Evolutionary conservation across 116 monocot species (phyloP).

Genomic region (Trichopus zeylanicus): DNA sequence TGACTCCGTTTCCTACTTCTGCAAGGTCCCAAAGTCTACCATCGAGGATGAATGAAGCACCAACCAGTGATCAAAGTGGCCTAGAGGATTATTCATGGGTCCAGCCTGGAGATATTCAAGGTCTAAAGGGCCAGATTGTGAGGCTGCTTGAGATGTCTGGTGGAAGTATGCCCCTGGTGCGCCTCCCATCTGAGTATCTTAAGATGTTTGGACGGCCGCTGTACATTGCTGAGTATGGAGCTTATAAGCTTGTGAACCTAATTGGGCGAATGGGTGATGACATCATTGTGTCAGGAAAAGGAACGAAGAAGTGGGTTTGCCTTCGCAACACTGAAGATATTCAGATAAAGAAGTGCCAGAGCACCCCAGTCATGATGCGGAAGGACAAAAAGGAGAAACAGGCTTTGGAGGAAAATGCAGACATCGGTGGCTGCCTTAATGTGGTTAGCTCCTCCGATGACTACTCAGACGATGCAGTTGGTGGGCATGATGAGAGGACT

Average conservation of each 20-base stretch:
- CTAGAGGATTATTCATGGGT: constrained; percentile 37
- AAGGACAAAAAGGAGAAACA: constrained; percentile 32
- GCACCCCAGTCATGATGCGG: constrained; percentile 20
- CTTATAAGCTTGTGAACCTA: constrained; percentile 60
- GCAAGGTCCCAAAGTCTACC: constrained; percentile 39
- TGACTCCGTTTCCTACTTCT: constrained; percentile 19
- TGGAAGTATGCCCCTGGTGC: constrained; percentile 66
- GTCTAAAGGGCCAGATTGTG: constrained; percentile 59
- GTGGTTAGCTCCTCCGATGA: constrained; percentile 64
- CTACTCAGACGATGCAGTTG: constrained; percentile 36
- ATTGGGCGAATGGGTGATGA: constrained; percentile 51
- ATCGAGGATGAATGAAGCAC: constrained; percentile 23
- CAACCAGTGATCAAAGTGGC: constrained; percentile 15
- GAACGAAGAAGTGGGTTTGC: constrained; percentile 43
- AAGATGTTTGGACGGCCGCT: constrained; percentile 59
- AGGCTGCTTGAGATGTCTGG: constrained; percentile 58
- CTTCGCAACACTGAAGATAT: constrained; percentile 34
- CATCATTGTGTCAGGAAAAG: constrained; percentile 54
- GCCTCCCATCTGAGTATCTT: constrained; percentile 58
- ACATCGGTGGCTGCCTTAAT: constrained; percentile 16
- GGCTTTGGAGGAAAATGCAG: constrained; percentile 15
- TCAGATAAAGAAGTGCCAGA: constrained; percentile 22
- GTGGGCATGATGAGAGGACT: constrained; percentile 25
- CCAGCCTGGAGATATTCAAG: constrained; percentile 68
- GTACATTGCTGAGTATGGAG: constrained; percentile 74